Evolutionary conservation across 2,329 filamentous ascomycete genomes (phyloP).

Genomic region (Teratosphaeria nubilosa): DNA sequence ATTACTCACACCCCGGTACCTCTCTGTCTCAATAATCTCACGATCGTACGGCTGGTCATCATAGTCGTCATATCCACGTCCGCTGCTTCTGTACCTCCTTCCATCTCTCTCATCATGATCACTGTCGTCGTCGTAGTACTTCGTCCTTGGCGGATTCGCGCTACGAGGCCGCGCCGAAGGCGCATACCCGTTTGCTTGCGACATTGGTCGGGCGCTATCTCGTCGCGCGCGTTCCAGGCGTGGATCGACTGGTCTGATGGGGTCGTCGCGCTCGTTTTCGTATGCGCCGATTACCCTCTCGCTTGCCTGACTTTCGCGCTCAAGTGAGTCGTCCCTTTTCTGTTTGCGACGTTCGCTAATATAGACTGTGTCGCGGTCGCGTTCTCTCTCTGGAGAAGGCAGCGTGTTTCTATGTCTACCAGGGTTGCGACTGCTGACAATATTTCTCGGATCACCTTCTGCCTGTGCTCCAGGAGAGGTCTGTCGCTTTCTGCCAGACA

Average conservation of each 20-base stretch:
- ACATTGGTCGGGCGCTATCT: conserved; percentile 15
- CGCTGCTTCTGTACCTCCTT: conserved; percentile 9
- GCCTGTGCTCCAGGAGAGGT: neutral
- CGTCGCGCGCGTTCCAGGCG: conserved; percentile 9
- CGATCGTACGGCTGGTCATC: conserved; percentile 18
- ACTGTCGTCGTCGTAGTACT: conserved; percentile 22
- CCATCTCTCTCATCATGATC: conserved; percentile 23
- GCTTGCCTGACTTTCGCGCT: conserved; percentile 13
- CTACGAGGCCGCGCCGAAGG: conserved; percentile 15
- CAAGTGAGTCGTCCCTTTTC: conserved; percentile 8
- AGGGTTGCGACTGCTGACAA: neutral
- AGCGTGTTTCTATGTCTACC: conserved; percentile 4
- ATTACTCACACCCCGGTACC: conserved; percentile 24
- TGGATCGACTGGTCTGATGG: conserved; percentile 16
- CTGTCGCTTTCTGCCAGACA: neutral
- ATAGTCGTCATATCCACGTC: conserved; percentile 18
- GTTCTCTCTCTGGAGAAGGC: conserved; percentile 5
- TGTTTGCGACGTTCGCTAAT: neutral
- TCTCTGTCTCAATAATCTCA: conserved; percentile 21
- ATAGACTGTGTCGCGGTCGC: neutral
- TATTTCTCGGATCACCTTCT: neutral
- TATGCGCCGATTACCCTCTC: conserved; percentile 18
- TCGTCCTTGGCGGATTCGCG: conserved; percentile 15
- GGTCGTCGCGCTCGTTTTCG: conserved; percentile 23
- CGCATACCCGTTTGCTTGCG: conserved; percentile 16